Conservation (phyloP, 805 yeast species). For the Myxozyma neglecta region DNA sequence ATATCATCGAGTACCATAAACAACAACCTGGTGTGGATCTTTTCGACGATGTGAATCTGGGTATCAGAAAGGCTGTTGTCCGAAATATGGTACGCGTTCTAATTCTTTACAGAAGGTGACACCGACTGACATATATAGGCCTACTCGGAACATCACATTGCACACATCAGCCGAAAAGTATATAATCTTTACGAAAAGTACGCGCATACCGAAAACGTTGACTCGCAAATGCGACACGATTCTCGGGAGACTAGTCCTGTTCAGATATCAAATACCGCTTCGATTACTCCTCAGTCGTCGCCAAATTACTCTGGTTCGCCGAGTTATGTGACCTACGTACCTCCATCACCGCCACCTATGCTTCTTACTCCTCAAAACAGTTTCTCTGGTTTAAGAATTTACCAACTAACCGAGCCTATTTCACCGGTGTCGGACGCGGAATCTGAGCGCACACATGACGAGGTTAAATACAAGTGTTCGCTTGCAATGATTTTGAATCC, state of each 20-base stretch:
- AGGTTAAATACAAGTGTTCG: constrained; percentile 1
- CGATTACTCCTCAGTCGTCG: not conserved
- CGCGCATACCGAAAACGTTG: not conserved
- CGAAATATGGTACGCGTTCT: constrained; percentile 4
- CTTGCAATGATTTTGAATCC: constrained; percentile 7
- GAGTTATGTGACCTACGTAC: not conserved
- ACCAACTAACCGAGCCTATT: not conserved
- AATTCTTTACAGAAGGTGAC: not conserved
- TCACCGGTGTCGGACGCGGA: constrained; percentile 2
- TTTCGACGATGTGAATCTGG: constrained; percentile 6
- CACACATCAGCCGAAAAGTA: constrained; percentile 7
- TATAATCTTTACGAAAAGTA: not conserved
- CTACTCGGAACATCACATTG: constrained; percentile 8
- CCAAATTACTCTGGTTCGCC: not conserved
- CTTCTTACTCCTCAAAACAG: not conserved
- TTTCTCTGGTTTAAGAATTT: not conserved
- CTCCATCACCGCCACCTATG: not conserved
- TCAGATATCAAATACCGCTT: not conserved
- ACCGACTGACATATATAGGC: not conserved
- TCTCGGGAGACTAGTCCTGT: not conserved
- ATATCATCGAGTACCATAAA: constrained; percentile 3
- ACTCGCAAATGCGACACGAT: not conserved
- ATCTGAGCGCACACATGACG: not conserved
- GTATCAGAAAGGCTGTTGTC: constrained; percentile 2
- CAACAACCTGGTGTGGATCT: constrained; percentile 12